A percentile compares a stretch with the other conserved stretches of the same genome.
These are phyloP conservation scores for Ascochyta rabiei DNA, from an alignment of 2,329 filamentous ascomycete genomes.

Conservation along the genomic window DNA sequence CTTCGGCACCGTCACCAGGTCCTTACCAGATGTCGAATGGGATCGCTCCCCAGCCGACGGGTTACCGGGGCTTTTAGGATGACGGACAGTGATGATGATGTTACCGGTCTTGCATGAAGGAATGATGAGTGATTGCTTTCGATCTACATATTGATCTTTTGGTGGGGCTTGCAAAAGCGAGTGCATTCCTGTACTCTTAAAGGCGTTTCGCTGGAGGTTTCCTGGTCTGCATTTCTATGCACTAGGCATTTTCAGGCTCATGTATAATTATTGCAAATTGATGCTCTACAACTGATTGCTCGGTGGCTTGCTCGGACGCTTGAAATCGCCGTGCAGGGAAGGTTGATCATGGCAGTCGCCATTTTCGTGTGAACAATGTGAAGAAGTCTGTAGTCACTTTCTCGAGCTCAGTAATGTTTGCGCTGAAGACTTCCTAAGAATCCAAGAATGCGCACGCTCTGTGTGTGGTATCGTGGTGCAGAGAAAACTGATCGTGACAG, in stretches of 20 bases:
- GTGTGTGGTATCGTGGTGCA: too few relatives aligned
- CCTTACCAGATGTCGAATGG: constrained; percentile 84
- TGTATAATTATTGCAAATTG: constrained; percentile 32
- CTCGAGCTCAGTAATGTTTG: too few relatives aligned
- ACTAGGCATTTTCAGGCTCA: constrained; percentile 21
- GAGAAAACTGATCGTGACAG: too few relatives aligned
- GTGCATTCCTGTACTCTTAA: constrained; percentile 31
- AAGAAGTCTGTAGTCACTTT: too few relatives aligned
- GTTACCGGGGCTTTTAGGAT: constrained; percentile 46
- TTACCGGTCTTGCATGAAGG: constrained; percentile 14
- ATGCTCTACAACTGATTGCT: neutral
- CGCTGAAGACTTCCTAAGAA: too few relatives aligned
- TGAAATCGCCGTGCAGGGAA: too few relatives aligned
- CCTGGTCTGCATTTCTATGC: constrained; percentile 24
- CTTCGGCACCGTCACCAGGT: constrained; percentile 64
- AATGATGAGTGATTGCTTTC: constrained; percentile 18
- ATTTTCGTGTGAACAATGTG: too few relatives aligned
- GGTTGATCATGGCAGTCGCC: too few relatives aligned
- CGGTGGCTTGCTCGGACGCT: constrained; percentile 2
- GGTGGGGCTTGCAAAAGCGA: constrained; percentile 35
- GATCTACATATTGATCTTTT: constrained; percentile 35
- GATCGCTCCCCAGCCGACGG: constrained; percentile 86
- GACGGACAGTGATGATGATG: neutral
- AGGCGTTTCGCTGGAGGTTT: constrained; percentile 35
- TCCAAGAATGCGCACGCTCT: neutral